Evolutionary conservation across 345 rosid genomes (phyloP).

Genomic region (Brassica rapa): DNA sequence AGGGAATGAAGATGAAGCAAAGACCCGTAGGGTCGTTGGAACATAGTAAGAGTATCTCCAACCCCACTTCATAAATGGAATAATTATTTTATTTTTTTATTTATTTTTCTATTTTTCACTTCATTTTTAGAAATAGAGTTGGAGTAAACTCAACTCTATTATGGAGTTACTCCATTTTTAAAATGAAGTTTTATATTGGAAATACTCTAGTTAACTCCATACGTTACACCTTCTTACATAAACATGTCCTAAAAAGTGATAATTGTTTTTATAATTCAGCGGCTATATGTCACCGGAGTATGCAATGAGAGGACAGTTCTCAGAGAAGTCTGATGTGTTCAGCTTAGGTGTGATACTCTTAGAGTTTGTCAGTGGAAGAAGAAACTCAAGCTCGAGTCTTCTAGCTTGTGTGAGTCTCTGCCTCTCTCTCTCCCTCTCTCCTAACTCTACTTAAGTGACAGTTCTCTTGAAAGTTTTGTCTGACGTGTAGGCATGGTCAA

Average conservation of each 20-base stretch:
- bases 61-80: too few species aligned
- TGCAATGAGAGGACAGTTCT: conserved; percentile 46
- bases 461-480: too few species aligned
- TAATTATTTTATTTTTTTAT: too few species aligned
- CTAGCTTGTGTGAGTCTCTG: conserved; percentile 36
- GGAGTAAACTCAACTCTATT: too few species aligned
- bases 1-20: conserved; percentile 43
- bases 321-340: conserved; percentile 49
- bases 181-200: too few species aligned
- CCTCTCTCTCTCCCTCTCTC: neutral
- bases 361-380: conserved; percentile 46
- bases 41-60: conserved; percentile 40
- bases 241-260: neutral
- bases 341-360: conserved; percentile 51
- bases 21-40: conserved; percentile 48
- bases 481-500: conserved; percentile 36
- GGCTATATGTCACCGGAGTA: neutral
- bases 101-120: too few species aligned
- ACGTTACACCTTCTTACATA: neutral
- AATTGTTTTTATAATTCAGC: neutral
- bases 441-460: neutral
- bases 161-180: too few species aligned
- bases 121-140: too few species aligned
- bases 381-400: conserved; percentile 40
- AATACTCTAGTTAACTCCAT: neutral